phyloP scores from a whole-genome alignment of 1,139 yeast species.

The Sugiyamaella neomexicana region DNA sequence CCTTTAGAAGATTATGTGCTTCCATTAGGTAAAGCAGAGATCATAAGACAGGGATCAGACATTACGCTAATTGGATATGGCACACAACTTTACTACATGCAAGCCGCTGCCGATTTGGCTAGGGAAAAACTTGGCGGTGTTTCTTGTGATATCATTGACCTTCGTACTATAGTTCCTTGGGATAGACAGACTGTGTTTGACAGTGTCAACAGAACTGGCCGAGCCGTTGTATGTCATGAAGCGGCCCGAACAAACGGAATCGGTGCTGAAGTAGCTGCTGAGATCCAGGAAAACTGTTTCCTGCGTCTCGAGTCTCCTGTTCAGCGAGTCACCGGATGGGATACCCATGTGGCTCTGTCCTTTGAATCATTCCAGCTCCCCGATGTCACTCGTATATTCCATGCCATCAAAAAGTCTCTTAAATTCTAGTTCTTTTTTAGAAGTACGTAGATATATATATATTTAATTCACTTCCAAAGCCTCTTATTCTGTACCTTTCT shows the following conservation, averaged over 20 bases:
- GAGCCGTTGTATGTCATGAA: slow-evolving; percentile 40
- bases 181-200: slow-evolving; percentile 39
- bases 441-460: too few relatives aligned
- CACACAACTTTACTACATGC: slow-evolving; percentile 38
- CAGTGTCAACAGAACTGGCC: slow-evolving; percentile 40
- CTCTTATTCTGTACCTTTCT: too few relatives aligned
- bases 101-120: slow-evolving; percentile 39
- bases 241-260: slow-evolving; percentile 39
- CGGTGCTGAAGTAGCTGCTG: slow-evolving; percentile 42
- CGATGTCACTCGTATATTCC: slow-evolving; percentile 39
- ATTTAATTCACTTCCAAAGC: too few relatives aligned
- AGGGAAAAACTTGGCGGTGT: slow-evolving; percentile 34
- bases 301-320: slow-evolving; percentile 41
- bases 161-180: slow-evolving; percentile 42
- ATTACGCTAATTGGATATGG: slow-evolving; percentile 41
- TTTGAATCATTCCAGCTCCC: slow-evolving; percentile 40
- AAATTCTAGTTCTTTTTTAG: slow-evolving; percentile 29
- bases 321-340: slow-evolving; percentile 42
- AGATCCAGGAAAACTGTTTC: slow-evolving; percentile 39
- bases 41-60: slow-evolving; percentile 36
- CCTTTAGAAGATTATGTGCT: slow-evolving; percentile 39
- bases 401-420: slow-evolving; percentile 37
- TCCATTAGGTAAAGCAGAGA: slow-evolving; percentile 41
- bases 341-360: slow-evolving; percentile 39
- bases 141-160: slow-evolving; percentile 39